Evolutionary conservation across 192 early-diverging fungal species (phyloP).

Genomic region (Coemansia sp.): DNA sequence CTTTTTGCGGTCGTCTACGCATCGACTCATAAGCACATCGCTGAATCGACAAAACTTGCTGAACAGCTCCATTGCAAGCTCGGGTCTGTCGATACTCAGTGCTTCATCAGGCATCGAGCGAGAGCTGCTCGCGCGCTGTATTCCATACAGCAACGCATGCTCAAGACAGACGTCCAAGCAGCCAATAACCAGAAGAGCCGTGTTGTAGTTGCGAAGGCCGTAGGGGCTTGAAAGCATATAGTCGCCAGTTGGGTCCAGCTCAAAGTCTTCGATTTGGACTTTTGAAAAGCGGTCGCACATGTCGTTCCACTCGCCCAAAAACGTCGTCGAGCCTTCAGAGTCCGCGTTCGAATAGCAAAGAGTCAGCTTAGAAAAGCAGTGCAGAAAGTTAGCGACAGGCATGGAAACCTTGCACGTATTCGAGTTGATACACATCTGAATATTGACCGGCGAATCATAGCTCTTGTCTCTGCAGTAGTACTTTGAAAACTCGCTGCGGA

Average conservation of each 20-base stretch:
- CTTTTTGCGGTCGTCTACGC: slow-evolving; percentile 28
- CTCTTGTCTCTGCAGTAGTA: slow-evolving; percentile 33
- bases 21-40: slow-evolving; percentile 30
- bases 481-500: slow-evolving; percentile 50
- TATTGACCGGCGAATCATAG: slow-evolving; percentile 20
- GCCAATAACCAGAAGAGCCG: slow-evolving; percentile 54
- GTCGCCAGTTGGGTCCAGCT: slow-evolving; percentile 62
- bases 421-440: slow-evolving; percentile 28
- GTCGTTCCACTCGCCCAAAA: slow-evolving; percentile 13
- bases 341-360: background rate
- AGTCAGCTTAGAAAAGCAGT: slow-evolving; percentile 30
- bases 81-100: slow-evolving; percentile 10
- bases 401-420: slow-evolving; percentile 20
- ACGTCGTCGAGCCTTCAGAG: background rate
- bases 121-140: background rate
- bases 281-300: slow-evolving; percentile 51
- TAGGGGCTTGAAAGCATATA: slow-evolving; percentile 55
- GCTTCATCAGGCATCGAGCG: background rate
- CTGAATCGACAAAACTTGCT: slow-evolving; percentile 21
- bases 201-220: slow-evolving; percentile 58
- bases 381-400: slow-evolving; percentile 31
- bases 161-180: slow-evolving; percentile 57
- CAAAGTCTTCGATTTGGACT: slow-evolving; percentile 65
- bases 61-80: slow-evolving; percentile 27
- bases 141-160: slow-evolving; percentile 24